Conservation (phyloP, 1,139 yeast species). For the Hyphopichia burtonii region DNA sequence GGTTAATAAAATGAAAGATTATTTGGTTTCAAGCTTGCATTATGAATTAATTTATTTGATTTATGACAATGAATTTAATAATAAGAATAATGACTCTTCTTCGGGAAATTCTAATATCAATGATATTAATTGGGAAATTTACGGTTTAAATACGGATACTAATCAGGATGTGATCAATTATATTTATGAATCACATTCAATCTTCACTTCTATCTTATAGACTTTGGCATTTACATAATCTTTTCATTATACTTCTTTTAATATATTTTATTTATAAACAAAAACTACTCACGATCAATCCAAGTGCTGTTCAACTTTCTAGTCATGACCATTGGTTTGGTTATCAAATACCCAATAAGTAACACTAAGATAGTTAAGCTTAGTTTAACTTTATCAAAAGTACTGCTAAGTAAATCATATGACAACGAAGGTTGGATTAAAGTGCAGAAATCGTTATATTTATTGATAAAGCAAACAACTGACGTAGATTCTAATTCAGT, state of each 20-base stretch:
- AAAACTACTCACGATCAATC: conserved; percentile 19
- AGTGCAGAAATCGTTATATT: conserved; percentile 71
- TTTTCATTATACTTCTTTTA: neutral
- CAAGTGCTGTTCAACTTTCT: conserved; percentile 44
- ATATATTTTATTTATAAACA: neutral
- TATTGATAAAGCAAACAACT: conserved; percentile 64
- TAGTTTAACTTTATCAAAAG: conserved; percentile 68
- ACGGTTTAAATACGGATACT: conserved; percentile 22
- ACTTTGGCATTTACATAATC: neutral
- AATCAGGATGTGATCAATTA: conserved; percentile 5
- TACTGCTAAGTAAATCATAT: conserved; percentile 70
- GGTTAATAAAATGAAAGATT: conserved; percentile 35
- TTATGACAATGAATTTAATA: conserved; percentile 22
- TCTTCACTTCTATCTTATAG: conserved; percentile 3
- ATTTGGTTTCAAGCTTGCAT: conserved; percentile 38
- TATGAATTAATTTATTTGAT: conserved; percentile 45
- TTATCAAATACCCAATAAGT: conserved; percentile 38
- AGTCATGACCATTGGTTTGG: conserved; percentile 59
- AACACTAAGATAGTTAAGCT: conserved; percentile 58
- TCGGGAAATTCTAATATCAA: neutral
- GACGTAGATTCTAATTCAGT: conserved; percentile 83
- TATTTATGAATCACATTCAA: conserved; percentile 3
- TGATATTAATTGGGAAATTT: conserved; percentile 27
- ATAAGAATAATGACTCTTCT: conserved; percentile 6
- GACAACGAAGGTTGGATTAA: conserved; percentile 78